Percentiles rank a stretch among this genome's conserved stretches.
Conservation (phyloP, 495 filamentous ascomycete genomes). For the Collariella sp. region DNA sequence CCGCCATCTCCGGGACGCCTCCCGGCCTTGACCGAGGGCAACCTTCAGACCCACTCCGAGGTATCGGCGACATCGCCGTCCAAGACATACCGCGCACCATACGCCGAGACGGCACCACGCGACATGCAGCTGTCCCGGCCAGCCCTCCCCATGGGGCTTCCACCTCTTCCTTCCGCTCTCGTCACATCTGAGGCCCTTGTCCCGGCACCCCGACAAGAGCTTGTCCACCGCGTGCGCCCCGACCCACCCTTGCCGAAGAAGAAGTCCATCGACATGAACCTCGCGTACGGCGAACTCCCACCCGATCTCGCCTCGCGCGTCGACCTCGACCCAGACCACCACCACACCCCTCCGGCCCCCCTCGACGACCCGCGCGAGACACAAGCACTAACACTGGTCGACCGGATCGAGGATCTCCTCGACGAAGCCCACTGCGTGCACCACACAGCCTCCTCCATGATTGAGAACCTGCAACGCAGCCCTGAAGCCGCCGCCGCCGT, state of each 20-base stretch:
- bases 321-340: constrained; percentile 32
- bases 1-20: constrained; percentile 21
- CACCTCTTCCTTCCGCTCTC: neutral
- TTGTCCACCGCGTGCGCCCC: constrained; percentile 34
- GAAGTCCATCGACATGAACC: constrained; percentile 71
- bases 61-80: constrained; percentile 36
- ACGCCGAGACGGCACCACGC: constrained; percentile 33
- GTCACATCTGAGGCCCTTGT: neutral
- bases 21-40: constrained; percentile 32
- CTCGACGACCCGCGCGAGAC: constrained; percentile 40
- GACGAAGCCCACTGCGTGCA: constrained; percentile 84
- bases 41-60: constrained; percentile 38
- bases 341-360: constrained; percentile 10
- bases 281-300: constrained; percentile 72
- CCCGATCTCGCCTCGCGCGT: constrained; percentile 41
- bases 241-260: constrained; percentile 36
- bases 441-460: constrained; percentile 71
- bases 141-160: constrained; percentile 24
- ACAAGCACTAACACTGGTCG: constrained; percentile 57
- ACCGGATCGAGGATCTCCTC: constrained; percentile 60
- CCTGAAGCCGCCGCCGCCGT: constrained; percentile 93
- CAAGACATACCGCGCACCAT: constrained; percentile 33
- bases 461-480: constrained; percentile 78
- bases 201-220: constrained; percentile 15
- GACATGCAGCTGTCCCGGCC: constrained; percentile 35